Conservation (phyloP, 225 moss, liverwort and hornwort species). For the Sphagnum tenellum region DNA sequence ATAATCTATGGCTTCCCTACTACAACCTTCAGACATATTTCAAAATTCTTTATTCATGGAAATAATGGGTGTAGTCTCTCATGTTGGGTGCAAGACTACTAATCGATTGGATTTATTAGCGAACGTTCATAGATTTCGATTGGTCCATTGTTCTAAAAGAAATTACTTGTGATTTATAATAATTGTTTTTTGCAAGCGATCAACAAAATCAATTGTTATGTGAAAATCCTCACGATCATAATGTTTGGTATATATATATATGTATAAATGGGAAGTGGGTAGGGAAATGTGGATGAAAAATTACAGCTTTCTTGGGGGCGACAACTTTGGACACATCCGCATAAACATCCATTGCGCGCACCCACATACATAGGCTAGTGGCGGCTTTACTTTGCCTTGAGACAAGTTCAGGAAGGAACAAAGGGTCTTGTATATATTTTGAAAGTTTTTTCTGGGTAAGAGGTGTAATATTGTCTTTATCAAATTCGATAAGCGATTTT, state of each 20-base stretch:
- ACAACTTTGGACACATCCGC: slow-evolving; percentile 83
- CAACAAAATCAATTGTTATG: too few species aligned
- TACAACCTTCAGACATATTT: too few species aligned
- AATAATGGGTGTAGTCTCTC: too few species aligned
- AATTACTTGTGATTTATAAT: background rate
- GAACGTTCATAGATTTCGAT: too few species aligned
- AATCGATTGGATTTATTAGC: too few species aligned
- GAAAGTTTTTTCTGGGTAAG: slow-evolving; percentile 63
- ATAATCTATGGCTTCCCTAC: too few species aligned
- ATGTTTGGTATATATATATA: background rate
- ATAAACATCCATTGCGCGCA: slow-evolving; percentile 88
- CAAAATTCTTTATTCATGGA: too few species aligned
- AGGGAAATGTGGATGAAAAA: background rate
- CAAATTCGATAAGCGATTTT: slow-evolving; percentile 80
- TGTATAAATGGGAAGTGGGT: background rate
- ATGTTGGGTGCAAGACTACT: too few species aligned
- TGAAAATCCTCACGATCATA: too few species aligned
- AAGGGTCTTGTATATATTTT: slow-evolving; percentile 59
- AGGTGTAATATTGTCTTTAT: slow-evolving; percentile 70
- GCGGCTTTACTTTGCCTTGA: slow-evolving; percentile 83
- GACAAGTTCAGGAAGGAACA: slow-evolving; percentile 73
- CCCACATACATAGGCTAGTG: slow-evolving; percentile 96
- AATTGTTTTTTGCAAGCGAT: background rate
- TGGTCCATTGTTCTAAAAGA: too few species aligned
- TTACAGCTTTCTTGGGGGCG: slow-evolving; percentile 70